phyloP scores from a whole-genome alignment of 345 rosid genomes.

The Citrus australasica region DNA sequence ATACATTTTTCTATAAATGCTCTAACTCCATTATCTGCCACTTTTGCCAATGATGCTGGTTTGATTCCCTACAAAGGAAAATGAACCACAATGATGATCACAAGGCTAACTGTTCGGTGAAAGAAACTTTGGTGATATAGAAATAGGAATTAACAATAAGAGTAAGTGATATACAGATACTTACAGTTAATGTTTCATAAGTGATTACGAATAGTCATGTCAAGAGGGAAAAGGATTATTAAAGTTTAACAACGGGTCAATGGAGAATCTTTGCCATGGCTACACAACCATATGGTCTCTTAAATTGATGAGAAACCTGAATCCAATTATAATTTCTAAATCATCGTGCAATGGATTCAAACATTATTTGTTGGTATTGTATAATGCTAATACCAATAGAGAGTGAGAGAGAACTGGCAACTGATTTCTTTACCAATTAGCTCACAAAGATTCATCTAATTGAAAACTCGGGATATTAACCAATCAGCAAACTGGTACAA shows the following conservation, averaged over 20 bases:
- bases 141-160: background rate
- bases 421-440: background rate
- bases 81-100: conserved; percentile 4
- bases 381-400: background rate
- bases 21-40: conserved; percentile 58
- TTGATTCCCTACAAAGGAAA: conserved; percentile 66
- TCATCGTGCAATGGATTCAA: background rate
- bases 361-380: background rate
- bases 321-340: background rate
- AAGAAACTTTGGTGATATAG: background rate
- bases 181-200: background rate
- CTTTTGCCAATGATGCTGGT: conserved; percentile 88
- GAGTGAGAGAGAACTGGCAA: background rate
- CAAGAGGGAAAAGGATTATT: too few species aligned
- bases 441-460: background rate
- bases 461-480: background rate
- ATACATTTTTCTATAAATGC: conserved; percentile 89
- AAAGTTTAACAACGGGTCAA: too few species aligned
- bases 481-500: background rate
- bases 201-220: background rate
- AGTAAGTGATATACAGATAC: background rate
- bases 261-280: background rate
- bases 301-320: background rate
- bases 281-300: background rate
- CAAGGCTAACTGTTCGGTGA: background rate